Base-by-base conservation (phyloP, 345 rosid species). In the Rhodamnia argentea region DNA sequence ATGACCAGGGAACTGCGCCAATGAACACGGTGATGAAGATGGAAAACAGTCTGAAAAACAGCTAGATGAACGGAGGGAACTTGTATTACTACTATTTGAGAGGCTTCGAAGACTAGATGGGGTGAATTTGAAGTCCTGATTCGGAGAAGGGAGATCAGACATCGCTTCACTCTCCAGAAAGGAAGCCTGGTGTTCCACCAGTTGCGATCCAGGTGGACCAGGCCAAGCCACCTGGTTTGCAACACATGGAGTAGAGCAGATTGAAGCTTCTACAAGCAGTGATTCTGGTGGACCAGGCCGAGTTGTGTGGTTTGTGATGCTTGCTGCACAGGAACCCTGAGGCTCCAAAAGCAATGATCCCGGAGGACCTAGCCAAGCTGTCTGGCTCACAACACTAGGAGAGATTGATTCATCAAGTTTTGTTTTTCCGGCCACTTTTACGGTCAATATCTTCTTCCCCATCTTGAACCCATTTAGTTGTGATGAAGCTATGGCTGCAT, bases 401-500 rank as follows among this genome's bases (percentile, higher is more conserved):
- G 56, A 54, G 59, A 82, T 59, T 57, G 83, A 24, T 82, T 57
- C 84, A 37, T 52, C 64, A 75, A 56, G 76, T 22, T 62, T 50
- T 57, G 52, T 70, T 29, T 37, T 37, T 32, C 82, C 82, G 29
- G 86, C 84, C 16, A 84, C 42, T 50, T 85, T 87, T 23, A 87
- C 88, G 18, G 88, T 74, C 53, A 88, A 44, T 76, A 27, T 44
- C 57, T 83, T 85, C 70, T 87, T 87, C 70, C 85, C 88, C 85
- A 88, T 55, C 83, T 64, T 57, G 82, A 86, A 85, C 32, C 88
- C 87, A 85, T 88, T 83, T 84, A 88, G 50, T 76, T 83, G 88
- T 37, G 86, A 52, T 12, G 76, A 51, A 27, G 90, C 90, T 23
- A 84, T 64, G 50, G 83, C 24, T 64, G 88, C 88, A 74, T 83